phyloP scores from a whole-genome alignment of 208 protist species.

The Endotrypanum monterogeii region DNA sequence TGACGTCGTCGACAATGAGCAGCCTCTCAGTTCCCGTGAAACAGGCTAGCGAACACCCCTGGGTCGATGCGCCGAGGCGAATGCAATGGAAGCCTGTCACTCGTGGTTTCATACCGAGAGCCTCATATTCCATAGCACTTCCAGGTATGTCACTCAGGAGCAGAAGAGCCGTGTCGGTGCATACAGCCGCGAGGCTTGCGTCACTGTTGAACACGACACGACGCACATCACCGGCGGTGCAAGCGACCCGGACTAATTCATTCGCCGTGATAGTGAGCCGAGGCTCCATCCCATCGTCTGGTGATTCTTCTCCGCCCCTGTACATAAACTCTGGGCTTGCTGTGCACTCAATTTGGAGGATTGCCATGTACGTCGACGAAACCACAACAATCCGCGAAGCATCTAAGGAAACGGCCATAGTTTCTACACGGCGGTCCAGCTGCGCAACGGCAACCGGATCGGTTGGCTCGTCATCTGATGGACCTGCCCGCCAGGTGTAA shows the following conservation, averaged over 20 bases:
- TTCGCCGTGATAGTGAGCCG: conserved; percentile 7
- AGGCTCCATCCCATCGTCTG: background rate
- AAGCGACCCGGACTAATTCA: conserved; percentile 11
- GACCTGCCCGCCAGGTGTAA: conserved; percentile 20
- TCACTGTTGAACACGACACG: conserved; percentile 15
- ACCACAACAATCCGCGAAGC: conserved; percentile 2
- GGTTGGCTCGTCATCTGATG: conserved; percentile 2
- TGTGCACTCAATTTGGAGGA: background rate
- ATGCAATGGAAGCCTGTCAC: conserved; percentile 7
- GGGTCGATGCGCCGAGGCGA: conserved; percentile 19
- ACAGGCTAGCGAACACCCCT: conserved; percentile 16
- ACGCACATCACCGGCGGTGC: conserved; percentile 6
- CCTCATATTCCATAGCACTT: background rate
- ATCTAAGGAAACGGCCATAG: conserved; percentile 11
- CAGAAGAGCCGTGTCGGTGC: conserved; percentile 8
- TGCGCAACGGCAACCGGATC: conserved; percentile 18
- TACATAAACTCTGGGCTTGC: conserved; percentile 13
- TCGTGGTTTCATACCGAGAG: background rate
- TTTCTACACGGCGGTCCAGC: conserved; percentile 16
- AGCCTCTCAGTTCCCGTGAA: conserved; percentile 18
- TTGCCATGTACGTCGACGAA: conserved; percentile 1
- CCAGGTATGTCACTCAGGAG: conserved; percentile 2
- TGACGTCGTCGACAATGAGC: conserved; percentile 25
- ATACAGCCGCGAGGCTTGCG: conserved; percentile 6
- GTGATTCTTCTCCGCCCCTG: background rate